phyloP scores from a whole-genome alignment of 306 rosid species.

The Pyrus bretschneideri region DNA sequence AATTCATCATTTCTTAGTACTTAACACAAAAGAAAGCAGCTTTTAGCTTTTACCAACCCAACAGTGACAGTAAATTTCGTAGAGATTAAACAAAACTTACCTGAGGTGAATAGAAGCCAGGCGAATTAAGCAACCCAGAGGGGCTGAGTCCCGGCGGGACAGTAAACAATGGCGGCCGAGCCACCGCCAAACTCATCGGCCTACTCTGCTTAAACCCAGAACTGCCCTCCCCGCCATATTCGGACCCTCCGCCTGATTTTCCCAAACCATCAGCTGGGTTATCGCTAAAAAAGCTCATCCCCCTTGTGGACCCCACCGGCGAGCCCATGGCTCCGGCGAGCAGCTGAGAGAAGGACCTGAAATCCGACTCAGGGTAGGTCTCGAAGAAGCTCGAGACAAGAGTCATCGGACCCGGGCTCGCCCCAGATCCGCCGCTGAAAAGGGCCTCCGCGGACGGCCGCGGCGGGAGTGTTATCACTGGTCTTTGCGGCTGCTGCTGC shows the following conservation, averaged over 20 bases:
- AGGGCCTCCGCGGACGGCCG: constrained; percentile 76
- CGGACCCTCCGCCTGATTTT: constrained; percentile 23
- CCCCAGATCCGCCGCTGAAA: constrained; percentile 55
- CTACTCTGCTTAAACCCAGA: constrained; percentile 74
- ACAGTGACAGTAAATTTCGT: not conserved
- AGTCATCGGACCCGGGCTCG: constrained; percentile 96
- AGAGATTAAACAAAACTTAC: constrained; percentile 23
- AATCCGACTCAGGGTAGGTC: constrained; percentile 39
- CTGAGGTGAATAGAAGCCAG: constrained; percentile 85
- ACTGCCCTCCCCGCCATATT: constrained; percentile 30
- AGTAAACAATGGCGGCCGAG: constrained; percentile 69
- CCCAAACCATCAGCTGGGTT: constrained; percentile 24
- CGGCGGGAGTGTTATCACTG: constrained; percentile 77
- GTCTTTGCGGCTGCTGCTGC: constrained; percentile 26
- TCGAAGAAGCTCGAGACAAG: constrained; percentile 86
- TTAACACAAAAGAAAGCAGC: not conserved
- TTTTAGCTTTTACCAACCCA: not conserved
- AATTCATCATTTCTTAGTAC: not conserved
- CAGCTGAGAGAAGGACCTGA: constrained; percentile 79
- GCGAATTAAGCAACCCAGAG: constrained; percentile 89
- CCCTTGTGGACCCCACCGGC: constrained; percentile 47
- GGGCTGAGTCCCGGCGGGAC: constrained; percentile 84
- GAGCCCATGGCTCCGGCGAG: constrained; percentile 99
- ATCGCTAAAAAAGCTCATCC: constrained; percentile 11
- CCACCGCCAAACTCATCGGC: constrained; percentile 71